A percentile compares a stretch with the other conserved stretches of the same genome.
Evolutionary conservation across 495 filamentous ascomycete species (phyloP).

Genomic region (Xylaria grammica): DNA sequence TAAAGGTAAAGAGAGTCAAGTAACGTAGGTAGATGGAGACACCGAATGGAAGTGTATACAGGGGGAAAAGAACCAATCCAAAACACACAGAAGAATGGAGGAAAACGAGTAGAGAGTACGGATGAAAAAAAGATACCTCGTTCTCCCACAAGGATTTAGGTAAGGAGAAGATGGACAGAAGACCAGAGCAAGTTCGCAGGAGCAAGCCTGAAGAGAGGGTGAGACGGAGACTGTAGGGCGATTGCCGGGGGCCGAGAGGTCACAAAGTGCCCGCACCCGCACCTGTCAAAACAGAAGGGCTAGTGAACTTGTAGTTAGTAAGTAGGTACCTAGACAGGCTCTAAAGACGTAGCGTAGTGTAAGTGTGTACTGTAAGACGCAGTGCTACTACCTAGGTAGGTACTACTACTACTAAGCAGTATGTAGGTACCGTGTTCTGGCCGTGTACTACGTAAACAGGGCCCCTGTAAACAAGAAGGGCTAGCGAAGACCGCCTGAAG

Average conservation of each 20-base stretch:
- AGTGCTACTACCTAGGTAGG: too few species aligned
- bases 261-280: conserved; percentile 12
- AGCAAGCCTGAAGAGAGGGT: conserved; percentile 7
- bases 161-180: neutral
- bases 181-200: conserved; percentile 10
- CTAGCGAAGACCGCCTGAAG: too few species aligned
- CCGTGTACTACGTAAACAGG: too few species aligned
- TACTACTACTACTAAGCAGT: too few species aligned
- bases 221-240: conserved; percentile 15
- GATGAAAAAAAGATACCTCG: neutral
- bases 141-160: neutral
- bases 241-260: conserved; percentile 17
- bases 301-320: too few species aligned
- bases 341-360: too few species aligned
- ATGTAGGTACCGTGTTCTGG: too few species aligned
- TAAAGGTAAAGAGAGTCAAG: neutral
- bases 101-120: neutral
- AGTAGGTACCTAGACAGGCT: too few species aligned
- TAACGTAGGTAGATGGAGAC: neutral
- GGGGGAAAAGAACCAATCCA: neutral
- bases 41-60: conserved; percentile 13
- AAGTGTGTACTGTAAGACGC: too few species aligned
- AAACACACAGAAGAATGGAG: conserved; percentile 3
- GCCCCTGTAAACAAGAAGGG: too few species aligned
- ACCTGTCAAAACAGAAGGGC: neutral